phyloP scores from a whole-genome alignment of 2,329 filamentous ascomycete genomes.

The Pseudocercospora crystallina region DNA sequence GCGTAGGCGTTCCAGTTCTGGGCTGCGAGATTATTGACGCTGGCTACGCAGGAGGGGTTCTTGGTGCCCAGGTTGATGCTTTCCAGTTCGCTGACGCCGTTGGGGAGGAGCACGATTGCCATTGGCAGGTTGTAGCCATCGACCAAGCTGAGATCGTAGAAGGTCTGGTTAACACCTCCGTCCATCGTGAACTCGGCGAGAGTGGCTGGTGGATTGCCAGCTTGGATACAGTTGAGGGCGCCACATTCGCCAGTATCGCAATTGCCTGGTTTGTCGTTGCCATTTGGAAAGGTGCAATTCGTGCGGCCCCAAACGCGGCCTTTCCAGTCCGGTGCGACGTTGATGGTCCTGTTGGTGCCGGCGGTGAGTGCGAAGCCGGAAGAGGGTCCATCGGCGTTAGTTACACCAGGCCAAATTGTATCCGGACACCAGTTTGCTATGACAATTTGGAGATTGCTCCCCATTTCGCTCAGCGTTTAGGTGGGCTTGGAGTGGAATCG shows the following conservation, averaged over 20 bases:
- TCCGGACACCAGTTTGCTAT: slow-evolving; percentile 72
- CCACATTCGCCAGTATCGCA: slow-evolving; percentile 78
- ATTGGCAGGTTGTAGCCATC: slow-evolving; percentile 81
- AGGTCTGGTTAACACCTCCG: slow-evolving; percentile 67
- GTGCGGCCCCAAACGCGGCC: slow-evolving; percentile 81
- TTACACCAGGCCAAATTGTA: slow-evolving; percentile 73
- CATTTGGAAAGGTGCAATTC: slow-evolving; percentile 73
- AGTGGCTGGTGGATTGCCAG: slow-evolving; percentile 68
- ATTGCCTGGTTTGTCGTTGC: slow-evolving; percentile 54
- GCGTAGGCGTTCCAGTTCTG: slow-evolving; percentile 50
- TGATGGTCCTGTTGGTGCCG: slow-evolving; percentile 60
- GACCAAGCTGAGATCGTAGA: slow-evolving; percentile 82
- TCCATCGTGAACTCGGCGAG: slow-evolving; percentile 78
- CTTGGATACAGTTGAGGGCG: slow-evolving; percentile 61
- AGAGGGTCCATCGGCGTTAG: slow-evolving; percentile 65
- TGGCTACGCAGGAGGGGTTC: slow-evolving; percentile 75
- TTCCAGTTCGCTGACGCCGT: slow-evolving; percentile 60
- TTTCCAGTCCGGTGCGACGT: slow-evolving; percentile 73
- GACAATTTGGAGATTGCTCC: slow-evolving; percentile 52
- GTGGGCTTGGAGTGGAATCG: too few species aligned
- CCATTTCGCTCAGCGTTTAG: too few species aligned
- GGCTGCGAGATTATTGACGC: slow-evolving; percentile 57
- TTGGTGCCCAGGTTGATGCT: slow-evolving; percentile 72
- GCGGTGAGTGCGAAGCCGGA: slow-evolving; percentile 64
- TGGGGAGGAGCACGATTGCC: slow-evolving; percentile 53